phyloP scores from a whole-genome alignment of 805 yeast genomes.

The Lachancea quebecensis region DNA sequence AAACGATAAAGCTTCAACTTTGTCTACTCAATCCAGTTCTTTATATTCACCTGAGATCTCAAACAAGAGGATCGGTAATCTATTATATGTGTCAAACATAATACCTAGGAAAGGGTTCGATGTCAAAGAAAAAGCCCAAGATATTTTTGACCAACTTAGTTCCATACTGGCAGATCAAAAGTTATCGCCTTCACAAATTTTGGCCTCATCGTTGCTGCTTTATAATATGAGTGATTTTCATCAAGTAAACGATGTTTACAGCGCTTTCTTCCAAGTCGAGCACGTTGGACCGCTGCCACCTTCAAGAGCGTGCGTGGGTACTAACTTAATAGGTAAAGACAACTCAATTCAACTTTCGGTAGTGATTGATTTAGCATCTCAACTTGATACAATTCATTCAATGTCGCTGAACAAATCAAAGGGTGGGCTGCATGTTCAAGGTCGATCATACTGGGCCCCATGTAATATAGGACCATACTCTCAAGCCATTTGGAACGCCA shows the following conservation, averaged over 20 bases:
- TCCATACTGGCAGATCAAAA: conserved; percentile 28
- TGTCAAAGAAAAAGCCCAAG: conserved; percentile 40
- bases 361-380: conserved; percentile 32
- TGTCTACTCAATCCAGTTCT: neutral
- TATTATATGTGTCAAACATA: conserved; percentile 41
- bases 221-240: conserved; percentile 59
- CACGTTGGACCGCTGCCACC: conserved; percentile 62
- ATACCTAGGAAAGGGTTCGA: conserved; percentile 24
- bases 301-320: conserved; percentile 76
- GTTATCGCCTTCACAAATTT: conserved; percentile 41
- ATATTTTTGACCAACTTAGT: conserved; percentile 42
- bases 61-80: conserved; percentile 22
- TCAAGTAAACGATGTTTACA: conserved; percentile 55
- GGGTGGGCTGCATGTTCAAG: conserved; percentile 81
- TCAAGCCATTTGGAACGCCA: conserved; percentile 51
- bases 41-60: neutral
- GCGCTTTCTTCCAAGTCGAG: conserved; percentile 38
- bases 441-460: conserved; percentile 97
- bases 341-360: conserved; percentile 50
- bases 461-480: conserved; percentile 98
- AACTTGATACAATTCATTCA: neutral
- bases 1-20: neutral
- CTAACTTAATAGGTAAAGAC: conserved; percentile 35
- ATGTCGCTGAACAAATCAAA: conserved; percentile 30
- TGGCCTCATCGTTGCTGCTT: conserved; percentile 53